Conservation (phyloP, 1,284 basidiomycete genomes). For the Cutaneotrichosporon spelunceum region DNA sequence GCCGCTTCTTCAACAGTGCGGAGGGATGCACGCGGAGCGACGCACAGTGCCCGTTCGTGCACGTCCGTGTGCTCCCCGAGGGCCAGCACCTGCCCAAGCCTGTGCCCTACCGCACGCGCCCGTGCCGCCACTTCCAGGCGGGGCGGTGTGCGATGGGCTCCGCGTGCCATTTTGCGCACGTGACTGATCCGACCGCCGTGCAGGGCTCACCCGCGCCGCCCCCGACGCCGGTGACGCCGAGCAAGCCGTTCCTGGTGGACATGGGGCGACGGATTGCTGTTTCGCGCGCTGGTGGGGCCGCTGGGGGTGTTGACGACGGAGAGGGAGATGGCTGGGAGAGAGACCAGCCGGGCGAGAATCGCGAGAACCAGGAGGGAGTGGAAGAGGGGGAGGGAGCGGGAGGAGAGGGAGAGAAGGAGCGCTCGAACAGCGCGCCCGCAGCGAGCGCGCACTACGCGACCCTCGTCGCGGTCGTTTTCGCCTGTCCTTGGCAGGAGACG, state of each 20-base stretch:
- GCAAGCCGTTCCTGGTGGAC: background rate
- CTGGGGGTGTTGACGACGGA: background rate
- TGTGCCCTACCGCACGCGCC: slow-evolving; percentile 44
- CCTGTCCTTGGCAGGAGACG: background rate
- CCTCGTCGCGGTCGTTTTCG: background rate
- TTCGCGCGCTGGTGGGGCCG: background rate
- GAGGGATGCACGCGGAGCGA: slow-evolving; percentile 42
- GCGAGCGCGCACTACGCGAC: background rate
- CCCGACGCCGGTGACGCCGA: background rate
- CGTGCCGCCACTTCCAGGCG: slow-evolving; percentile 46
- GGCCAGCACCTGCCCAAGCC: slow-evolving; percentile 30
- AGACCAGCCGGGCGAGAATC: too few species aligned
- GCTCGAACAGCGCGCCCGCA: background rate
- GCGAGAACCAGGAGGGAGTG: too few species aligned
- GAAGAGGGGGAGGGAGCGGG: background rate
- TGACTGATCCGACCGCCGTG: slow-evolving; percentile 8
- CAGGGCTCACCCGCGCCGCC: slow-evolving; percentile 4
- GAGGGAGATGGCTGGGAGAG: too few species aligned
- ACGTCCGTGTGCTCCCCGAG: slow-evolving; percentile 41
- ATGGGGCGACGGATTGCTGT: background rate
- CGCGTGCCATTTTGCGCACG: slow-evolving; percentile 49
- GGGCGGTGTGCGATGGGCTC: slow-evolving; percentile 45
- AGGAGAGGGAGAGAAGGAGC: background rate
- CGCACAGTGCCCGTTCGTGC: slow-evolving; percentile 39
- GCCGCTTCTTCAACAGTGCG: slow-evolving; percentile 49